Evolutionary conservation across 495 filamentous ascomycete genomes (phyloP), one percentile per base, ranked within the genome.

Genomic region (Aspergillus indologenus): DNA sequence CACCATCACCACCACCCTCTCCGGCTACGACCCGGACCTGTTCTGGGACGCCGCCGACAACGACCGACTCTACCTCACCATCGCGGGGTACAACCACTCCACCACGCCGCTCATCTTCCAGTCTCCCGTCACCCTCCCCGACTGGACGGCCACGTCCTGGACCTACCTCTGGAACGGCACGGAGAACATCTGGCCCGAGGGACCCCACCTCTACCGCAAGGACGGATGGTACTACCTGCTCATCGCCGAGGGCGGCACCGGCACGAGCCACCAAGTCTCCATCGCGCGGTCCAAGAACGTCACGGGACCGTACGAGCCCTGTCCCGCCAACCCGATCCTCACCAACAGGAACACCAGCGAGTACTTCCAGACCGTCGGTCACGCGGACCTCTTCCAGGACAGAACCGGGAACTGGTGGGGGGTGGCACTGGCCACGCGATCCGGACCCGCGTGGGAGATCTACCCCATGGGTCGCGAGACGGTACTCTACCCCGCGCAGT

Each of bases 151-250:
- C 23, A 68, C 73, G 14, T 65, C 70, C 2, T 43, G 57, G 0
- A 64, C 63, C 4, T 69, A 63, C 9, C 70, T 84, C 29, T 83
- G 79, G 78, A 82, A 76, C 46, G 82, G 81, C 7, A 79, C 75
- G 14, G 77, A 76, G 23, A 75, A 70, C 14, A 63, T 68, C 12
- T 74, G 65, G 20, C 81, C 82, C 6, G 85, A 87, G 65, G 84
- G 83, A 5, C 83, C 85, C 6, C 84, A 86, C 55, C 61, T 87
- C 19, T 87, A 86, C 67, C 78, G 77, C 53, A 82, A 83, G 49
- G 82, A 83, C 59, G 83, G 77, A 0, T 86, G 77, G 70, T 87
- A 87, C 62, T 87, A 89, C 58, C 73, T 89, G 40, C 64, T 87
- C 57, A 81, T 82, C 43, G 84, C 84, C 0, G 84, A 88, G 71